These are phyloP conservation scores for Exobasidium cylindrosporum DNA, from an alignment of 1,284 basidiomycete genomes.

Conservation along the genomic window DNA sequence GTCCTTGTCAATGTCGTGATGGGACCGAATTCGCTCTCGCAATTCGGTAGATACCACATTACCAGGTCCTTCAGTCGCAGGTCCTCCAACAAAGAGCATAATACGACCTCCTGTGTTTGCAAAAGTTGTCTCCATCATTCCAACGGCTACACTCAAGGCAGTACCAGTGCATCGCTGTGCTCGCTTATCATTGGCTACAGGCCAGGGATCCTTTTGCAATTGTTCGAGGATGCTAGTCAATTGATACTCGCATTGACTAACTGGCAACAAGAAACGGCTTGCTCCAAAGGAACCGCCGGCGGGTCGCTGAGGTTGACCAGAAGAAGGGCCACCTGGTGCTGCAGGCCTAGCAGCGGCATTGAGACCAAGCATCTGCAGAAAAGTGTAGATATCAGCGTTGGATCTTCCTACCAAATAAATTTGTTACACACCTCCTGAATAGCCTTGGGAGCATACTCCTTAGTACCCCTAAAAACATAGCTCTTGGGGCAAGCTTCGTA, in stretches of 20 bases:
- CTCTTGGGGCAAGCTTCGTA: conserved; percentile 96
- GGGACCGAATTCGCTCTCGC: conserved; percentile 94
- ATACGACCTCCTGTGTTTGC: conserved; percentile 93
- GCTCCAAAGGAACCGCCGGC: conserved; percentile 67
- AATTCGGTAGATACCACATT: conserved; percentile 94
- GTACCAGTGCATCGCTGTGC: conserved; percentile 94
- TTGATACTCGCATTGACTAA: conserved; percentile 92
- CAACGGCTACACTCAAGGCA: conserved; percentile 87
- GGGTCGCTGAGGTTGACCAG: conserved; percentile 69
- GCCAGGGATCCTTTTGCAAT: conserved; percentile 91
- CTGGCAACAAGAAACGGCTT: conserved; percentile 88
- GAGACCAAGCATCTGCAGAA: conserved; percentile 75
- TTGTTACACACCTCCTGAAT: conserved; percentile 69
- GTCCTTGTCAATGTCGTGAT: conserved; percentile 98
- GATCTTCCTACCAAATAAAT: conserved; percentile 1
- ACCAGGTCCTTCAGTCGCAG: conserved; percentile 94
- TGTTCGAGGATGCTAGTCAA: conserved; percentile 89
- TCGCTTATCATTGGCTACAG: conserved; percentile 90
- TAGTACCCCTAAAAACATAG: conserved; percentile 98
- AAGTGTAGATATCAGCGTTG: not conserved
- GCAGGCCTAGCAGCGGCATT: conserved; percentile 61
- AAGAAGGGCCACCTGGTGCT: conserved; percentile 57
- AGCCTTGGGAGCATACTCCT: conserved; percentile 94
- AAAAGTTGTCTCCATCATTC: conserved; percentile 92
- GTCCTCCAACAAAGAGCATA: conserved; percentile 94